Evolutionary conservation across 106 monocot genomes (phyloP), one percentile per base, ranked within the genome.

Genomic region (Agapanthus africanus): DNA sequence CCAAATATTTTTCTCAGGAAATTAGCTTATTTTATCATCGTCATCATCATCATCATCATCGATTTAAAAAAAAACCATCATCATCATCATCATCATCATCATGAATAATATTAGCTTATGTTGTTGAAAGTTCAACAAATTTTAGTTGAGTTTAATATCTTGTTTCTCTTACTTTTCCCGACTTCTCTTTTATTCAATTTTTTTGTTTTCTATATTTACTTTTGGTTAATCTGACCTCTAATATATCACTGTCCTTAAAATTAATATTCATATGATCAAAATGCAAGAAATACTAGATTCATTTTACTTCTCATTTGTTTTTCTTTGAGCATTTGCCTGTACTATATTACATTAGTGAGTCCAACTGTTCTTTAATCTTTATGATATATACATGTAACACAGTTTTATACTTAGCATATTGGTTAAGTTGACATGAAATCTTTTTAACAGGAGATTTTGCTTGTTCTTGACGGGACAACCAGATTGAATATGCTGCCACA

Each of bases 401-500:
- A n/a, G n/a, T n/a, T n/a, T n/a, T n/a, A n/a, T n/a, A 11, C 56
- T 31, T 1, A 57, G 56, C 16, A 30, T 36, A 36, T 36, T 61
- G 33, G 35, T 61, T 18, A 59, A 3, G 27, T 28, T 14, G 1
- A 57, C 56, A 57, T 30, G 11, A 30, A 21, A 57, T 4, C 31
- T n/a, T 19, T 64, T 79, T 38, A 39, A 26, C 79, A 95, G 95
- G 95, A 95, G 76, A 81, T 88, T 52, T 80, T 95, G 81, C 77
- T 91, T 25, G 95, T 95, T 56, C 80, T 95, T 27, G 95, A 95
- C 84, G 95, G 95, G 16, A 95, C 95, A 49, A 95, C 91, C 36
- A 91, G 91, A 47, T 74, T 95, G 70, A 95, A 95, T 76, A 86
- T 95, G 95, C 86, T 95, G 67, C 88, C 82, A 50, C 95, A 95